These are phyloP conservation scores for Kwoniella sp. DNA, from an alignment of 768 basidiomycete species.

Conservation along the genomic window DNA sequence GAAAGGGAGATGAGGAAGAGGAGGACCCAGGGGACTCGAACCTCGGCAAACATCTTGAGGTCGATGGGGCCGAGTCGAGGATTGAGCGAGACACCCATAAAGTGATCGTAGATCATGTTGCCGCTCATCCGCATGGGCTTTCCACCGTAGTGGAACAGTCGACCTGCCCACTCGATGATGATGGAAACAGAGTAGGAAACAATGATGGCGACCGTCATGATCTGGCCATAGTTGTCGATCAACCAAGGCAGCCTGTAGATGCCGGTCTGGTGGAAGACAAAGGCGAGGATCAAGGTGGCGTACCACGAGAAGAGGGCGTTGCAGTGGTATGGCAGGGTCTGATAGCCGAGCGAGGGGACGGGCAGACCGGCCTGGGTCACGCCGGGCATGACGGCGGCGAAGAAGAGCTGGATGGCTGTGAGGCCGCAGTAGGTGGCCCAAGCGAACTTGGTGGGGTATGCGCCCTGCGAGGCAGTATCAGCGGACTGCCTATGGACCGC, in stretches of 20 bases:
- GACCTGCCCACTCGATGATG: conserved; percentile 72
- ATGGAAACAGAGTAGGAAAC: conserved; percentile 78
- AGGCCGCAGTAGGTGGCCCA: conserved; percentile 87
- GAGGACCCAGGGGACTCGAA: conserved; percentile 93
- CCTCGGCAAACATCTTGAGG: conserved; percentile 98
- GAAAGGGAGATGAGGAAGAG: conserved; percentile 89
- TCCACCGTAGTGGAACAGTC: conserved; percentile 60
- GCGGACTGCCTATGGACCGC: background rate
- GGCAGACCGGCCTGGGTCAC: conserved; percentile 81
- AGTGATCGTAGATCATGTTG: conserved; percentile 87
- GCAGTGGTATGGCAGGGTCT: conserved; percentile 92
- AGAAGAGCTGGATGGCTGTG: conserved; percentile 79
- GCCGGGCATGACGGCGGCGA: conserved; percentile 87
- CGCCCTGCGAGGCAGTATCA: conserved; percentile 59
- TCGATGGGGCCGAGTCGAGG: conserved; percentile 87
- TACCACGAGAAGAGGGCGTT: conserved; percentile 85
- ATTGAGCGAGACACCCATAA: conserved; percentile 93
- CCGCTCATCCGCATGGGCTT: conserved; percentile 90
- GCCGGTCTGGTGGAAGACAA: conserved; percentile 67
- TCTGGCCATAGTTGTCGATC: conserved; percentile 90
- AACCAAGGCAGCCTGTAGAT: conserved; percentile 89
- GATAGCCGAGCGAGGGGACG: conserved; percentile 88
- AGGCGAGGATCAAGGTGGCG: conserved; percentile 70
- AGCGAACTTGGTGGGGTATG: conserved; percentile 80
- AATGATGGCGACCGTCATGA: conserved; percentile 94